Base-by-base conservation (phyloP, 805 yeast species). In the Wickerhamomyces sydowiorum region DNA sequence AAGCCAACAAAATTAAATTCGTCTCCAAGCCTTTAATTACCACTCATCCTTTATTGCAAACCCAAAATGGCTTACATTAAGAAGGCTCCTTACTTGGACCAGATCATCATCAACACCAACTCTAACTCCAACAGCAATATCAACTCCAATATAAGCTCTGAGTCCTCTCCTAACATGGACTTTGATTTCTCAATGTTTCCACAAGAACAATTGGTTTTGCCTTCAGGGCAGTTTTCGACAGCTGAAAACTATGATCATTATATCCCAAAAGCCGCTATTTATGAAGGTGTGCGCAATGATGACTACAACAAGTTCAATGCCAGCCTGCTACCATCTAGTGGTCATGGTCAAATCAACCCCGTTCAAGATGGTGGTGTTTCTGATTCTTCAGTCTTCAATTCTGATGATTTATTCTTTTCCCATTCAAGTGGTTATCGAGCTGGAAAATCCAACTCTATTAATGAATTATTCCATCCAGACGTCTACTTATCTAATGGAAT, bases 101-200 rank as follows among this genome's bases (percentile, higher is more conserved):
- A n/a, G n/a, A n/a, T n/a, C 25, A 23, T 23, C 10, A 23, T 23
- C 25, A 23, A 23, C 20, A 29, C 15, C 20, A 15, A 29, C 14
- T 17, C 17, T 14, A 29, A 17, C 31, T n/a, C 7, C 18, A 14
- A 14, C 18, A 28, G 15, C 20, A 29, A 23, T 23, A 7, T 7
- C 32, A 29, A 29, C 9, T 17, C 4, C 20, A 17, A 17, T n/a
- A 17, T 13, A 17, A 29, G 13, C 32, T 10, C 32, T n/a, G 17
- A 7, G 7, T 23, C 24, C 15, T 18, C 5, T n/a, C 3, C 22
- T 18, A 10, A n/a, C n/a, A 17, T 23, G 20, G 39, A 36, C 14
- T 20, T 36, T 13, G 39, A 36, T 9, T 27, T 36, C 19, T 27
- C 39, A 13, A 36, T 36, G 39, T 36, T 36, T n/a, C 39, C 38